Evolutionary conservation across 805 yeast genomes (phyloP).

Genomic region (Yarrowia sp.): DNA sequence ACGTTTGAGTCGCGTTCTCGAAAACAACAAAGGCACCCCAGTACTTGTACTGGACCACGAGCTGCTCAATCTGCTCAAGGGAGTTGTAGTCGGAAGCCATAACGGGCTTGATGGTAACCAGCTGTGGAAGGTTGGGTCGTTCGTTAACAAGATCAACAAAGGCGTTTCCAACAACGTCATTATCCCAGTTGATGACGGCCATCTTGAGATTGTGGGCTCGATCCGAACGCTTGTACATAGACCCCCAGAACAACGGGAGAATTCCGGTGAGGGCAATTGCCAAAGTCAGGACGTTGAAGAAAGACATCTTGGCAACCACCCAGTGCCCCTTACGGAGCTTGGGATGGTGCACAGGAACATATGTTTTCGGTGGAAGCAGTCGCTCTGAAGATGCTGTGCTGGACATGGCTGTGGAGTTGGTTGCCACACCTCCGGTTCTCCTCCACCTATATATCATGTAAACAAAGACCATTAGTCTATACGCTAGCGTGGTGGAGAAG

Average conservation of each 20-base stretch:
- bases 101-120: constrained; percentile 37
- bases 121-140: constrained; percentile 32
- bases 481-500: not conserved
- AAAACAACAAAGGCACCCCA: constrained; percentile 63
- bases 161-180: constrained; percentile 19
- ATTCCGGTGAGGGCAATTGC: constrained; percentile 37
- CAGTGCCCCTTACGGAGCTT: constrained; percentile 4
- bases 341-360: constrained; percentile 1
- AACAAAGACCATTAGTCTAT: not conserved
- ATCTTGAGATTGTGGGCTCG: constrained; percentile 42
- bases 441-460: not conserved
- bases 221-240: constrained; percentile 40
- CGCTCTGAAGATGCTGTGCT: not conserved
- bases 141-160: constrained; percentile 24
- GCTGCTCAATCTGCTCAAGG: constrained; percentile 44
- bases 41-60: constrained; percentile 53
- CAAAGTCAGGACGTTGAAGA: constrained; percentile 13
- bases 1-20: constrained; percentile 47
- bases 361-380: not conserved
- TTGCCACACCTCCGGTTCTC: not conserved
- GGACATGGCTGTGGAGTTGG: not conserved
- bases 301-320: not conserved
- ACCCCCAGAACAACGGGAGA: constrained; percentile 52
- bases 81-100: constrained; percentile 33
- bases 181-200: constrained; percentile 45